Evolutionary conservation across 2,329 filamentous ascomycete species (phyloP), one percentile per base, ranked within the genome.

Genomic region (Botrytis squamosa): DNA sequence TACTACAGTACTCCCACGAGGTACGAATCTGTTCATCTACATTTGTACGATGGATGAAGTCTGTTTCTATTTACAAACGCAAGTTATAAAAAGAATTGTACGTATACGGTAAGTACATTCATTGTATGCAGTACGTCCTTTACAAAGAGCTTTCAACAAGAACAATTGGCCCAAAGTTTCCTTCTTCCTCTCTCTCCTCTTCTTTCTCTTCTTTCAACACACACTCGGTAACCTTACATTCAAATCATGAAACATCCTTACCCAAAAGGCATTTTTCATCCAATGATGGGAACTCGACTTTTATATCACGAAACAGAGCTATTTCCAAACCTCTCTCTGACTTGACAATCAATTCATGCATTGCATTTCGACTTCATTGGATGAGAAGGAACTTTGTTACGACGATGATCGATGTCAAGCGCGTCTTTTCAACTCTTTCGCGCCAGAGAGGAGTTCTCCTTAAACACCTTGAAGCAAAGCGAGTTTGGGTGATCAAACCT

Each of bases 231-330:
- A 29, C 29, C 29, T 29, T 29, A 67, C 65, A 40, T 38, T 38
- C 36, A 42, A 40, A 67, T 57, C 64, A 75, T 79, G 78, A 79
- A 78, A 79, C 78, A 75, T 71, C 22, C 40, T 73, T 20, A 46
- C 40, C 52, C 55, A 73, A 75, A 76, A n/a, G 25, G 70, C 76
- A 71, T 70, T 55, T 57, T 74, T 73, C 74, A 68, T 77, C 79
- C 78, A 80, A 80, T 79, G 44, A 71, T 70, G 72, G 42, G 22
- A 40, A 66, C 63, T 64, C 59, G 20, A 72, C 52, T 74, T 52
- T 68, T 25, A n/a, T 36, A 46, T 68, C 60, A 73, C 75, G 74
- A 80, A 79, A 80, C 79, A 74, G 72, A 52, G 65, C 52, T 49
- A 71, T 42, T 18, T 20, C n/a, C 29, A 65, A 46, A 38, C 25